These are phyloP conservation scores for Eucalyptus regnans DNA, from an alignment of 345 rosid species.

Conservation along the genomic window DNA sequence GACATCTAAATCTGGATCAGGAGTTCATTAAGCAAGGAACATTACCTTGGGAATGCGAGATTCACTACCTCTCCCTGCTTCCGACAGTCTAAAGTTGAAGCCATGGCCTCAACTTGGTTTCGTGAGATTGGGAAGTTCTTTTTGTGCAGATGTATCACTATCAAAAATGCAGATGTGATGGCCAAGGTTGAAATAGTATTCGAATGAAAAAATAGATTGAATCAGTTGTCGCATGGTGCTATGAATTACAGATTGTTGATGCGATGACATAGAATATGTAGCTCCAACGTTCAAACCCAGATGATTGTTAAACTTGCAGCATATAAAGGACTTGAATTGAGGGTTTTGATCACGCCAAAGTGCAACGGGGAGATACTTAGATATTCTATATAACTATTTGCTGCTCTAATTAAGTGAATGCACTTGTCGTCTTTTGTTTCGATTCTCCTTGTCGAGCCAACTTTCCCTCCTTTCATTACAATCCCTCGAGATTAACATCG, in stretches of 20 bases:
- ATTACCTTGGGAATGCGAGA: too few species aligned
- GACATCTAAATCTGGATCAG: neutral
- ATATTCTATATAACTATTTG: neutral
- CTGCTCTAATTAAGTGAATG: neutral
- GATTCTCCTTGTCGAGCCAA: neutral
- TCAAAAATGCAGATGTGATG: neutral
- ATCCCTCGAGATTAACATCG: neutral
- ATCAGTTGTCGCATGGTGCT: neutral
- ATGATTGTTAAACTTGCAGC: neutral
- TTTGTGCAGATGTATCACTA: neutral
- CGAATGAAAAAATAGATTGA: neutral
- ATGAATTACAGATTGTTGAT: neutral
- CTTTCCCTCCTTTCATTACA: neutral
- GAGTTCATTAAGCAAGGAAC: too few species aligned
- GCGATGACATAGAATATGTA: neutral
- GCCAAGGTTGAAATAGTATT: neutral
- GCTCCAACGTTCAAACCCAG: neutral
- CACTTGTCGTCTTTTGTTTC: neutral
- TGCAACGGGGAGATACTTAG: neutral
- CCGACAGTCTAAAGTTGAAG: neutral
- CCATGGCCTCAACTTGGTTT: neutral
- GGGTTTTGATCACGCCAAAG: neutral
- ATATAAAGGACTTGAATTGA: neutral
- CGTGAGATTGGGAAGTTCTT: neutral
- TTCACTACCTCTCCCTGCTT: neutral